phyloP scores from a whole-genome alignment of 176 grass and related monocot species.

The Carex kokanica region DNA sequence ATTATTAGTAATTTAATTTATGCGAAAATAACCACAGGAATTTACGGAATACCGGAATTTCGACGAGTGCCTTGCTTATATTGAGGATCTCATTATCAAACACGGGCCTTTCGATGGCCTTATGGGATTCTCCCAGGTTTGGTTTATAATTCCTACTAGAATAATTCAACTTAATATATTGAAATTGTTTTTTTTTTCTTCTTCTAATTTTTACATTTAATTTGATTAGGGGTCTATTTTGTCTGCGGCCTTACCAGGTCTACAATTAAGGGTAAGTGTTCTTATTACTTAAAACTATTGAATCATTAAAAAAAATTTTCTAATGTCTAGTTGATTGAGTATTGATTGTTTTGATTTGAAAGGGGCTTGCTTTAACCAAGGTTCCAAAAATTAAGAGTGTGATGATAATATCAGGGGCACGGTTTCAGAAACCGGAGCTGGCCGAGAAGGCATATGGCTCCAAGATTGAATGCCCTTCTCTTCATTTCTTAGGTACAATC shows the following conservation, averaged over 20 bases:
- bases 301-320: not conserved
- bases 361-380: constrained; percentile 77
- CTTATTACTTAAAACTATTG: not conserved
- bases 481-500: constrained; percentile 77
- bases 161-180: not conserved
- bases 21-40: constrained; percentile 10
- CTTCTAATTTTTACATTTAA: not conserved
- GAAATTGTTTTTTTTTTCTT: not conserved
- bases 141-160: not conserved
- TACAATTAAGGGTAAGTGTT: constrained; percentile 58
- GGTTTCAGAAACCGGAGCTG: constrained; percentile 39
- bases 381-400: constrained; percentile 71
- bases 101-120: constrained; percentile 82
- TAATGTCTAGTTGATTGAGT: not conserved
- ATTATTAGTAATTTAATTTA: not conserved
- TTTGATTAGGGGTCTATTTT: constrained; percentile 64
- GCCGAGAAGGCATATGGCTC: constrained; percentile 60
- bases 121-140: constrained; percentile 91
- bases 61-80: constrained; percentile 68
- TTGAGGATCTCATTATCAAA: constrained; percentile 77
- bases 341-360: not conserved
- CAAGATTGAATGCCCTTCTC: constrained; percentile 52
- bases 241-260: constrained; percentile 52
- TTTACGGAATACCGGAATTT: constrained; percentile 75
- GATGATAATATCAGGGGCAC: constrained; percentile 68